Base-by-base conservation (phyloP, 345 rosid genomes). In the Cardamine resedifolia region DNA sequence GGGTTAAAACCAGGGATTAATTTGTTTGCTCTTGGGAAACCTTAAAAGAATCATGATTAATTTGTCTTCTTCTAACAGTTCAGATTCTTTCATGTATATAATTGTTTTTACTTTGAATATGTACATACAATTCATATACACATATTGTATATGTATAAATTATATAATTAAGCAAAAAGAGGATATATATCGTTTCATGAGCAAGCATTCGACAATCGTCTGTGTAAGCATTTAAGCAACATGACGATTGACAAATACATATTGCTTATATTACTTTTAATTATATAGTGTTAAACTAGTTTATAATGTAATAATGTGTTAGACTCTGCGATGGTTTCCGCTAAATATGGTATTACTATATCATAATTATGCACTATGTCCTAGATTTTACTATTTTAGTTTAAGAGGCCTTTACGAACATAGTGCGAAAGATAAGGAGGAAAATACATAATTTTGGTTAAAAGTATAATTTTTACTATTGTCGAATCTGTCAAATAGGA, bases 181-280 rank as follows among this genome's bases (percentile, higher is more conserved):
- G 65, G 48, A 41, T 61, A 41, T 45, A 34, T 10, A 67, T 38
- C 56, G 39, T 53, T 39, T 18, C 51, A 27, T 27, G 41, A 53
- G 39, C 39, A 41, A 55, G 62, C 51, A 38, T 55, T 68, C 63
- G 52, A 68, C 53, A 55, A 68, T 30, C 23, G 45, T 43, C 64
- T 21, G 65, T 68, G 56, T 64, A 44, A 20, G 64, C 64, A 68
- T 68, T 45, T 64, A 44, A 20, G 64, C 64, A 68, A 3, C 18
- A 55, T 27, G 62, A 53, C 30, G 44, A 33, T 27, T 55, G 12
- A 48, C 18, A 43, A 36, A 62, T 26, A 18, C 41, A 67, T 39
- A 38, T 24, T 23, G 59, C 38, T 66, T 8, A 50, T 8, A 50
- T 15, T 31, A 4, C 1, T 21, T 14, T 39, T 0, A 28, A 4